A percentile compares a stretch with the other conserved stretches of the same genome.
Evolutionary conservation across 805 yeast genomes (phyloP).

Genomic region (Zygoascus bituminiphila): DNA sequence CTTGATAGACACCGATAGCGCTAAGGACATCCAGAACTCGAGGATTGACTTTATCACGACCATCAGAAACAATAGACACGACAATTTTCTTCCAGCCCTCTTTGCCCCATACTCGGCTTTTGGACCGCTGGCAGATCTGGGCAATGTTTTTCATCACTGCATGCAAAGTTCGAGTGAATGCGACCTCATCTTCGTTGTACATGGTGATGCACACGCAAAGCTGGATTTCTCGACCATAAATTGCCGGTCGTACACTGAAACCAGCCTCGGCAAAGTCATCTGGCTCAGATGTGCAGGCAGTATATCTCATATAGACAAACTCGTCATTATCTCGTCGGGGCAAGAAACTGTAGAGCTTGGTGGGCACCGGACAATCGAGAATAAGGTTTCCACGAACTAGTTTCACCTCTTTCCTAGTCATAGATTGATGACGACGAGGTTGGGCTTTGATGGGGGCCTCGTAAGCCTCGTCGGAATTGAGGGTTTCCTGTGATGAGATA

Average conservation of each 20-base stretch:
- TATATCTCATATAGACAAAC: slow-evolving; percentile 91
- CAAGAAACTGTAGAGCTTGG: slow-evolving; percentile 72
- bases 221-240: slow-evolving; percentile 85
- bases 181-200: slow-evolving; percentile 91
- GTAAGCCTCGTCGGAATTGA: slow-evolving; percentile 16
- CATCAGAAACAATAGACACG: slow-evolving; percentile 86
- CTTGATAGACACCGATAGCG: slow-evolving; percentile 95
- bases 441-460: slow-evolving; percentile 26
- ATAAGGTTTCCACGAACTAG: slow-evolving; percentile 77
- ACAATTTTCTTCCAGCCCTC: slow-evolving; percentile 97
- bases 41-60: slow-evolving; percentile 79
- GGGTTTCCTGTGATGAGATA: slow-evolving; percentile 15
- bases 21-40: slow-evolving; percentile 83
- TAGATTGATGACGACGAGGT: slow-evolving; percentile 61
- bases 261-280: slow-evolving; percentile 75
- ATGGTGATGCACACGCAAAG: slow-evolving; percentile 87
- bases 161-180: slow-evolving; percentile 89
- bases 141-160: slow-evolving; percentile 90
- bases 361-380: slow-evolving; percentile 90
- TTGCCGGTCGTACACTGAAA: slow-evolving; percentile 78
- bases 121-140: slow-evolving; percentile 71
- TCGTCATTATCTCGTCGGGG: slow-evolving; percentile 88
- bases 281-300: slow-evolving; percentile 93
- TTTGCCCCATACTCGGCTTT: slow-evolving; percentile 87
- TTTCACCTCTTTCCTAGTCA: slow-evolving; percentile 63